Evolutionary conservation across 345 rosid species (phyloP).

Genomic region (Lumnitzera littorea): DNA sequence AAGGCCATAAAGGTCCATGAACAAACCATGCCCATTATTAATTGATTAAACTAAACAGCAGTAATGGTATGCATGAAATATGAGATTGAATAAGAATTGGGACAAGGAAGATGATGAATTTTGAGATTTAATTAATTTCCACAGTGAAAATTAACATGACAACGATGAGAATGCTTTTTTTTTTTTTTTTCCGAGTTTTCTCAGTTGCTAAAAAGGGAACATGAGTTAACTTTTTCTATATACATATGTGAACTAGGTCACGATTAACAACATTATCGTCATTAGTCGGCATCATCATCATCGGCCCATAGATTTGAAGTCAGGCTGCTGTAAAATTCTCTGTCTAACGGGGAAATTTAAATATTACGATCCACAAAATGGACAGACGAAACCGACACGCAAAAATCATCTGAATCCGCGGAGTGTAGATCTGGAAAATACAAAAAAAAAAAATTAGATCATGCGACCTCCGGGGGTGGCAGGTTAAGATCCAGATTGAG

Average conservation of each 20-base stretch:
- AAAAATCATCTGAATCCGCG: conserved; percentile 3
- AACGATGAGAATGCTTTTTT: conserved; percentile 1
- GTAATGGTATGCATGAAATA: too few species aligned
- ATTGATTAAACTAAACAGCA: not conserved
- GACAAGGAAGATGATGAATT: too few species aligned
- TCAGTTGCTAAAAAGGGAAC: conserved; percentile 12
- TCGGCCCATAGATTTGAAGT: conserved; percentile 4
- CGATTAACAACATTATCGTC: not conserved
- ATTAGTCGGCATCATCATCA: not conserved
- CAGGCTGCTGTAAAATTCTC: conserved; percentile 4
- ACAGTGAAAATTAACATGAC: not conserved
- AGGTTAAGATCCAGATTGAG: conserved; percentile 48
- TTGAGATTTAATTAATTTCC: too few species aligned
- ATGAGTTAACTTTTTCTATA: conserved; percentile 7
- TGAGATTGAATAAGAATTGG: too few species aligned
- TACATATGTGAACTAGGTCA: conserved; percentile 8
- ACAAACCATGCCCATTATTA: not conserved
- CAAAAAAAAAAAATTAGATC: conserved; percentile 23
- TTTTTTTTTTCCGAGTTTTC: conserved; percentile 2
- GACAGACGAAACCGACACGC: conserved; percentile 5
- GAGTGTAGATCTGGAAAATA: conserved; percentile 4
- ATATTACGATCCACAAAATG: conserved; percentile 5
- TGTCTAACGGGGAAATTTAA: not conserved
- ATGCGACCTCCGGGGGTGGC: conserved; percentile 54
- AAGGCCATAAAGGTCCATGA: too few species aligned